Base-by-base conservation (phyloP, 768 basidiomycete species). In the Kwoniella botswanensis region DNA sequence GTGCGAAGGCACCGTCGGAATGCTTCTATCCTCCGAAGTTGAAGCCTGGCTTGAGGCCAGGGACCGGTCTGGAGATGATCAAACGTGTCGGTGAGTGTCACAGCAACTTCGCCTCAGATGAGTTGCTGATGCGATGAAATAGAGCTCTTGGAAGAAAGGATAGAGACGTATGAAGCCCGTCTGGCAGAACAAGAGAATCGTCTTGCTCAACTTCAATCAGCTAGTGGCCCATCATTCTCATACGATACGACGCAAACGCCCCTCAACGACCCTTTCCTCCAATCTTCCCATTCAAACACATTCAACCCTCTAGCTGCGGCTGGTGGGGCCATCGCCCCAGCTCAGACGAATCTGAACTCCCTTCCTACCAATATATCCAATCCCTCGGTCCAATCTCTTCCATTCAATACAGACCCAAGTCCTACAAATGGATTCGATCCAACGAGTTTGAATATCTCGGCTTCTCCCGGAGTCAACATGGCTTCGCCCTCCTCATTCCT, bases 11-110 rank as follows among this genome's bases (percentile, higher is more conserved):
- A 11, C 79, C 79, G 4, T 61, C 68, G 11, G 79, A 79, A 29
- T 82, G 82, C 63, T 74, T 74, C 18, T 82, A 82, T 41, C 74
- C 78, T 4, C 65, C 74, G 24, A 79, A 79, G 65, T 73, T 75
- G 52, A 82, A 82, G 59, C 82, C 82, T 17, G 82, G 82, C 12
- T 63, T 82, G 15, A 74, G 79, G 41, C 76, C 82, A 4, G 82
- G 82, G 2, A 81, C 79, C 2, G 81, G 82, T 17, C 71, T 76
- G 61, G 79, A 79, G 12, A 79, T 79, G 76, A 70, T 76, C 54
- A 74, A 72, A 60, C 67, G 82, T 43, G 60, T 82, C 58, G 82
- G 77, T 77, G 62, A 74, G 72, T 75, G 24, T n/a, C n/a, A 35
- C 46, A 13, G 6, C 26, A 21, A 2, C 4, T 26, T 35, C 21